A percentile compares a stretch with the other conserved stretches of the same genome.
These are phyloP conservation scores for Lipomyces spencermartinsiae DNA, from an alignment of 805 yeast species.

Conservation along the genomic window DNA sequence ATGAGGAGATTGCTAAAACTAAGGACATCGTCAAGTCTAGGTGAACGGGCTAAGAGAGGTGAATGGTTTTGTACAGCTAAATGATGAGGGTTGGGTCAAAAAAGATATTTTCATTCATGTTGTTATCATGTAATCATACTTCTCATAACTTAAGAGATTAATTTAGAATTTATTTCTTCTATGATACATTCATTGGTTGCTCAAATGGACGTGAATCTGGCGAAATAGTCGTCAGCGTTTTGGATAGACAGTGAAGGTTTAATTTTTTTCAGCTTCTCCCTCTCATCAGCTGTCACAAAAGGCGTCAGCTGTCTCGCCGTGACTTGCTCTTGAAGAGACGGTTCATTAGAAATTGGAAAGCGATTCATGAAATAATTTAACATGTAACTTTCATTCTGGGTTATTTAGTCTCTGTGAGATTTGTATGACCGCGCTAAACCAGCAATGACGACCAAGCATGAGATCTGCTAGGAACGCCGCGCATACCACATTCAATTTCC, in stretches of 20 bases:
- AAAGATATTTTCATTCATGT: slow-evolving; percentile 26
- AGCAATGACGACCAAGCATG: no score
- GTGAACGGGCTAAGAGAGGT: slow-evolving; percentile 3
- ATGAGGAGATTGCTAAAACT: slow-evolving; percentile 92
- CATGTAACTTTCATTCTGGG: no score
- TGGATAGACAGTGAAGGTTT: no score
- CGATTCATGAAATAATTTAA: no score
- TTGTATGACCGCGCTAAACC: no score
- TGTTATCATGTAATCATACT: slow-evolving; percentile 16
- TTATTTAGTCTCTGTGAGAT: no score
- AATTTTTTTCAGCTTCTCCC: no score
- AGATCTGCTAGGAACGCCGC: background rate
- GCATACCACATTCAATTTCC: background rate
- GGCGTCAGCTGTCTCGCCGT: no score
- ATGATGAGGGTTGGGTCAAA: background rate
- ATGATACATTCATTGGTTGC: background rate
- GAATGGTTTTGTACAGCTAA: slow-evolving; percentile 10
- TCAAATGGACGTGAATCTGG: background rate
- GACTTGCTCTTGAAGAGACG: no score
- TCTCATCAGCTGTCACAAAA: no score
- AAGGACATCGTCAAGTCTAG: slow-evolving; percentile 54
- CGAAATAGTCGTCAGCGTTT: background rate
- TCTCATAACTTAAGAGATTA: background rate
- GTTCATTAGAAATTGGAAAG: no score
- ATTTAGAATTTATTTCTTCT: background rate